Evolutionary conservation across 441 rosid genomes (phyloP), one percentile per base, ranked within the genome.

Genomic region (Mallotus repandus): DNA sequence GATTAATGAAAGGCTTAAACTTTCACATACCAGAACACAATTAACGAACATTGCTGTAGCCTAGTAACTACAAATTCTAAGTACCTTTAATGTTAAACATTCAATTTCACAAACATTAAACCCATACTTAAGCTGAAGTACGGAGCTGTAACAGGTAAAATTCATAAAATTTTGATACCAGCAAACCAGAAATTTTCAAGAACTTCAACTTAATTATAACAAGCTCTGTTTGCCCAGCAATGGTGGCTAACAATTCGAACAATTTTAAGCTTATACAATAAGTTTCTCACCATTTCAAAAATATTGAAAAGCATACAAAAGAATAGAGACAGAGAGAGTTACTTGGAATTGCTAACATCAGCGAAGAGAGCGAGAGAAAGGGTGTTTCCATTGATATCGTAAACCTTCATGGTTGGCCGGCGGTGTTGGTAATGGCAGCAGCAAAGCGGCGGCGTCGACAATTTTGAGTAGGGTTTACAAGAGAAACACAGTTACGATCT

Each of bases 271-370:
- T 25, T 25, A 25, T 25, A 25, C 2, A 25, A 25, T 25, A 1
- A 25, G 29, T 25, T 25, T 25, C 29, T n/a, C n/a, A n/a, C n/a
- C n/a, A n/a, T n/a, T n/a, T n/a, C n/a, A 64, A 10, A 0, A 10
- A 45, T 18, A 7, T 10, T 3, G 11, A 45, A 13, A 9, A 43
- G 54, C 19, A 25, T 52, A 4, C 32, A 5, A 57, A 64, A 32
- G 15, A 21, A 15, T 13, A 32, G 35, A 63, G 60, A 41, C 56
- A 52, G 55, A 41, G 63, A 69, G 66, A 49, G 56, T 60, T 84
- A 92, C 97, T 85, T 91, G 83, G 96, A 87, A 70, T 92, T 91
- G 77, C 87, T 73, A 82, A 91, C 99, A 58, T 88, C 89, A 45
- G 79, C 68, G 81, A 91, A 95, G 79, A 89, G 94, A 68, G 89